Conservation (phyloP, 2,329 filamentous ascomycete species). For the Didymella glomerata region DNA sequence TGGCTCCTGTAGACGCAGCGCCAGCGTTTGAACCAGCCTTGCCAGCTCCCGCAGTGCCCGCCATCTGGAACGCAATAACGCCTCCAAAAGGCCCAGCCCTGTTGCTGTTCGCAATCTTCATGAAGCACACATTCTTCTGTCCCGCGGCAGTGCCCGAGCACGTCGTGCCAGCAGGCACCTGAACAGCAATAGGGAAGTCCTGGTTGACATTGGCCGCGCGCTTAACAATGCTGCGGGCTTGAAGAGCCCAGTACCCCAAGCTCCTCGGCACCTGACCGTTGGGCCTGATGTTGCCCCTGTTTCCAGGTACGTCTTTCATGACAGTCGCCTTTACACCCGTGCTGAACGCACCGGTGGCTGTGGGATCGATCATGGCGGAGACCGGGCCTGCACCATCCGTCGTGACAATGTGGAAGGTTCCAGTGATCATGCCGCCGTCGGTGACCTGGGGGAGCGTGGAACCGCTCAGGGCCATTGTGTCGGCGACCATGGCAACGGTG, state of each 20-base stretch:
- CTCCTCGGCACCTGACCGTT: neutral
- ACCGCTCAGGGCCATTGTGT: conserved; percentile 62
- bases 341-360: conserved; percentile 58
- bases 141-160: neutral
- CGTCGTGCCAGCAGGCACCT: neutral
- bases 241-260: neutral
- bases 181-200: neutral
- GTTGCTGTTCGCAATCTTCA: neutral
- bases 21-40: no score
- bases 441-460: conserved; percentile 59
- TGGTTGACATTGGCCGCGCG: neutral
- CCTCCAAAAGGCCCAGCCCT: conserved; percentile 30
- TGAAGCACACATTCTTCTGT: neutral
- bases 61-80: conserved; percentile 33
- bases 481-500: conserved; percentile 43
- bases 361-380: conserved; percentile 67
- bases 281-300: conserved; percentile 14
- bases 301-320: conserved; percentile 28
- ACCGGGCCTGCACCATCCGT: conserved; percentile 70
- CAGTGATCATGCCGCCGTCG: conserved; percentile 62
- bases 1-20: no score
- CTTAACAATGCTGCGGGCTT: neutral
- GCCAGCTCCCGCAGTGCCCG: no score
- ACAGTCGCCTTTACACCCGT: conserved; percentile 25
- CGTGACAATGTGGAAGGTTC: conserved; percentile 71